These are phyloP conservation scores for Xanthoconium separans DNA, from an alignment of 1,284 basidiomycete species.

Conservation along the genomic window DNA sequence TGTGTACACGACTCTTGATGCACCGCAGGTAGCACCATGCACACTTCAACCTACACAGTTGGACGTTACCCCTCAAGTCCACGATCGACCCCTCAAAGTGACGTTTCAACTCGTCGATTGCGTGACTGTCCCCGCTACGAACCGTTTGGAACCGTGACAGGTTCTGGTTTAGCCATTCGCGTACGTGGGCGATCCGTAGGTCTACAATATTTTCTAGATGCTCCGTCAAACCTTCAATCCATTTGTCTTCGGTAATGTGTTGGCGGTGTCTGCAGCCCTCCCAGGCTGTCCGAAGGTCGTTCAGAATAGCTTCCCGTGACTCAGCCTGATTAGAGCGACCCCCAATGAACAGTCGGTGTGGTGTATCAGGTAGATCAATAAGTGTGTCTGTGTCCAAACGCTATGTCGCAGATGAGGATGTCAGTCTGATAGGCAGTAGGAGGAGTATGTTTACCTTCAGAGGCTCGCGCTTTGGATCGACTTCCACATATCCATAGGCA, in stretches of 20 bases:
- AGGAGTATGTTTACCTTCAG: slow-evolving; percentile 41
- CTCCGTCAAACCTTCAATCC: slow-evolving; percentile 38
- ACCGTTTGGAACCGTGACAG: slow-evolving; percentile 43
- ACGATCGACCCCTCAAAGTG: slow-evolving; percentile 41
- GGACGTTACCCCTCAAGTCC: slow-evolving; percentile 44
- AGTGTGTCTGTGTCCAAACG: slow-evolving; percentile 48
- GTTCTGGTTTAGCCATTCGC: slow-evolving; percentile 51
- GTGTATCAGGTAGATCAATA: slow-evolving; percentile 38
- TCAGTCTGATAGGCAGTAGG: not conserved
- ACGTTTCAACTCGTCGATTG: slow-evolving; percentile 46
- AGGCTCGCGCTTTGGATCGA: slow-evolving; percentile 44
- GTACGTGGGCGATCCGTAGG: slow-evolving; percentile 44
- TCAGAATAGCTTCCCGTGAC: slow-evolving; percentile 33
- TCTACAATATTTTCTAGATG: slow-evolving; percentile 42
- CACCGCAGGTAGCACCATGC: slow-evolving; percentile 48
- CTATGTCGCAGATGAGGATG: slow-evolving; percentile 27
- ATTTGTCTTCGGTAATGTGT: slow-evolving; percentile 37
- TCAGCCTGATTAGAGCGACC: slow-evolving; percentile 14
- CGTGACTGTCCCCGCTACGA: slow-evolving; percentile 25
- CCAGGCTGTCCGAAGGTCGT: slow-evolving; percentile 36
- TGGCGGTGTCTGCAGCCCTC: slow-evolving; percentile 30
- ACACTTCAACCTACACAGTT: slow-evolving; percentile 51
- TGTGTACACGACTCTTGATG: slow-evolving; percentile 44
- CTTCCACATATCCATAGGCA: slow-evolving; percentile 45
- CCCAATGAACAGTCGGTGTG: slow-evolving; percentile 38